phyloP scores from a whole-genome alignment of 345 rosid genomes.

The Turritis glabra region DNA sequence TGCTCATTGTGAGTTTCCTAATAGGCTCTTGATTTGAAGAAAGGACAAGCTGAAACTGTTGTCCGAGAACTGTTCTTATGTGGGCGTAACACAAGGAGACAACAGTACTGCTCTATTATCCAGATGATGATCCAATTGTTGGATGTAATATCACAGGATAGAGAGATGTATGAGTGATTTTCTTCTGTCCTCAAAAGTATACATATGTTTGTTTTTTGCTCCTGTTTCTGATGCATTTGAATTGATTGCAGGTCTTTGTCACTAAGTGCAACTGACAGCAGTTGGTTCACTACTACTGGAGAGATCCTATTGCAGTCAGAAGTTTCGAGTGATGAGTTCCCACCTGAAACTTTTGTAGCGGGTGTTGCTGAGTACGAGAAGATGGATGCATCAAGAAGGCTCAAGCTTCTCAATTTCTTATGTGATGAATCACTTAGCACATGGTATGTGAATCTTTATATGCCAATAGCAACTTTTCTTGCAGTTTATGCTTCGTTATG shows the following conservation, averaged over 20 bases:
- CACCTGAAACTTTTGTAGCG: constrained; percentile 28
- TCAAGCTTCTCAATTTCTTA: constrained; percentile 49
- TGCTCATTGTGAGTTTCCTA: not conserved
- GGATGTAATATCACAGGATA: constrained; percentile 51
- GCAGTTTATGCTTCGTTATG: not conserved
- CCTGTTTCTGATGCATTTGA: not conserved
- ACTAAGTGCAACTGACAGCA: constrained; percentile 45
- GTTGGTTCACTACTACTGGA: constrained; percentile 59
- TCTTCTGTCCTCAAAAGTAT: not conserved
- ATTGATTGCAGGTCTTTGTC: constrained; percentile 46
- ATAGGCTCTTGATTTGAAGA: constrained; percentile 67
- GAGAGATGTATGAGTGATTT: constrained; percentile 47
- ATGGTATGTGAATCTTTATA: constrained; percentile 22
- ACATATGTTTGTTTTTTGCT: not conserved
- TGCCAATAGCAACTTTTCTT: not conserved
- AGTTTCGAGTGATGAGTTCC: constrained; percentile 26
- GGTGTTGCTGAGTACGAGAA: constrained; percentile 42
- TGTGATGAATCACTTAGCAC: constrained; percentile 57
- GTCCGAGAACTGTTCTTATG: constrained; percentile 52
- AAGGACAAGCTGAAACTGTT: constrained; percentile 70
- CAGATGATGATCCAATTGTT: constrained; percentile 59
- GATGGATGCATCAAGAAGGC: constrained; percentile 43
- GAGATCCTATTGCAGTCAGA: constrained; percentile 41
- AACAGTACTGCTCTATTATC: constrained; percentile 48
- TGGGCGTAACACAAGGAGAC: constrained; percentile 50